These are phyloP conservation scores for Penicillium griseofulvum DNA, from an alignment of 2,329 filamentous ascomycete genomes.

Conservation along the genomic window DNA sequence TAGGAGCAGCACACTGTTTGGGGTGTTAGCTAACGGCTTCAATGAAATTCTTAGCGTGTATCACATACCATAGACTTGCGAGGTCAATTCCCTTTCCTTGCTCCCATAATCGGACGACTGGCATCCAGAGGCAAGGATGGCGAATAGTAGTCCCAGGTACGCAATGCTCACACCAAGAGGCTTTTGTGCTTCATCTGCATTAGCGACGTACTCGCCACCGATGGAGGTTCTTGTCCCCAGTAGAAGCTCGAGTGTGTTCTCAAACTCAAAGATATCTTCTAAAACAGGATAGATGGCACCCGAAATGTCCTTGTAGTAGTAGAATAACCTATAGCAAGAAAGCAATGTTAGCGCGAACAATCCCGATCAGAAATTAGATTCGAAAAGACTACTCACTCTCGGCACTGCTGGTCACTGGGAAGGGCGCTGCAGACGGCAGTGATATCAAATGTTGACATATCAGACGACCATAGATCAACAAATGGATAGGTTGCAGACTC, in stretches of 20 bases:
- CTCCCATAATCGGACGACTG: conserved; percentile 58
- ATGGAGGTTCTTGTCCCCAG: conserved; percentile 51
- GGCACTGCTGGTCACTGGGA: conserved; percentile 57
- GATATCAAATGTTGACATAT: conserved; percentile 57
- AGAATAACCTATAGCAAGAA: conserved; percentile 48
- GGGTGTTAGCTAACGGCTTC: conserved; percentile 25
- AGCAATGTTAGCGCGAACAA: conserved; percentile 5
- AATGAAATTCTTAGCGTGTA: neutral
- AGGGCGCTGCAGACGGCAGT: conserved; percentile 59
- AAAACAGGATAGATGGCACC: conserved; percentile 62
- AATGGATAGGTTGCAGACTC: conserved; percentile 65
- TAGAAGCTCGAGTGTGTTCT: conserved; percentile 54
- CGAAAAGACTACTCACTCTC: conserved; percentile 42
- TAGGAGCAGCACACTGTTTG: conserved; percentile 60
- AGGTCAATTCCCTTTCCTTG: conserved; percentile 61
- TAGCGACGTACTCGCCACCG: conserved; percentile 42
- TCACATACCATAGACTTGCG: conserved; percentile 59
- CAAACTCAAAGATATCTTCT: conserved; percentile 55
- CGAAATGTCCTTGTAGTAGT: conserved; percentile 57
- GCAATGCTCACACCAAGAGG: conserved; percentile 59
- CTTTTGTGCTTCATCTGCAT: conserved; percentile 50
- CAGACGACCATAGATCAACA: conserved; percentile 63
- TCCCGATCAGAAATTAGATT: neutral
- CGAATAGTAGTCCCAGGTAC: conserved; percentile 61
- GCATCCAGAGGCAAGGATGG: conserved; percentile 61